These are phyloP conservation scores for Peronosclerospora sorghi DNA, from an alignment of 352 stramenopile species.

Conservation along the genomic window DNA sequence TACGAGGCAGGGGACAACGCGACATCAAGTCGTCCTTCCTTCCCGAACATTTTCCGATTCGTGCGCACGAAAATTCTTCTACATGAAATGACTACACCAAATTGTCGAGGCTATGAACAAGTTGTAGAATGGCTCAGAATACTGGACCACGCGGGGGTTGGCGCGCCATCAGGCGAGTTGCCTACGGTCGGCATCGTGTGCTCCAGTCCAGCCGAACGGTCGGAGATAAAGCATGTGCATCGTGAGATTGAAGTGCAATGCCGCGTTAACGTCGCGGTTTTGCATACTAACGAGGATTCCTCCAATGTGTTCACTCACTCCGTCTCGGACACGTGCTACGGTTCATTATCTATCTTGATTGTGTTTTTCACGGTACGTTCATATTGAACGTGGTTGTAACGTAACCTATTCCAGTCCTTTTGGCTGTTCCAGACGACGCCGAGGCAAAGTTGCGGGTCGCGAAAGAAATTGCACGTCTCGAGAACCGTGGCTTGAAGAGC, in stretches of 20 bases:
- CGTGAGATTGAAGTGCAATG: constrained; percentile 39
- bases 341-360: constrained; percentile 14
- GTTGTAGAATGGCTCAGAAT: too few relatives aligned
- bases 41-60: too few relatives aligned
- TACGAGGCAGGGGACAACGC: too few relatives aligned
- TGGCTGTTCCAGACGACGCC: constrained; percentile 47
- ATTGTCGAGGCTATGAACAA: too few relatives aligned
- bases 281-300: too few relatives aligned
- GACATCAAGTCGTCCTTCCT: too few relatives aligned
- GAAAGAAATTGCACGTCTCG: constrained; percentile 46
- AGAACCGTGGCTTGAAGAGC: constrained; percentile 56
- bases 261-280: constrained; percentile 21
- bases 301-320: constrained; percentile 35
- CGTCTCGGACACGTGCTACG: constrained; percentile 40
- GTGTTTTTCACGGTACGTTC: background rate
- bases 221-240: constrained; percentile 25
- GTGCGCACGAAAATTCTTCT: too few relatives aligned
- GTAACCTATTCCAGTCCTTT: constrained; percentile 30
- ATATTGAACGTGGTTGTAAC: background rate
- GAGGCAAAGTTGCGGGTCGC: constrained; percentile 56
- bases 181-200: constrained; percentile 25
- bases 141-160: too few relatives aligned
- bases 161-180: constrained; percentile 11
- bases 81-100: too few relatives aligned
- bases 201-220: constrained; percentile 16